Base-by-base conservation (phyloP, 2,329 filamentous ascomycete genomes). In the Erysiphe pulchra region DNA sequence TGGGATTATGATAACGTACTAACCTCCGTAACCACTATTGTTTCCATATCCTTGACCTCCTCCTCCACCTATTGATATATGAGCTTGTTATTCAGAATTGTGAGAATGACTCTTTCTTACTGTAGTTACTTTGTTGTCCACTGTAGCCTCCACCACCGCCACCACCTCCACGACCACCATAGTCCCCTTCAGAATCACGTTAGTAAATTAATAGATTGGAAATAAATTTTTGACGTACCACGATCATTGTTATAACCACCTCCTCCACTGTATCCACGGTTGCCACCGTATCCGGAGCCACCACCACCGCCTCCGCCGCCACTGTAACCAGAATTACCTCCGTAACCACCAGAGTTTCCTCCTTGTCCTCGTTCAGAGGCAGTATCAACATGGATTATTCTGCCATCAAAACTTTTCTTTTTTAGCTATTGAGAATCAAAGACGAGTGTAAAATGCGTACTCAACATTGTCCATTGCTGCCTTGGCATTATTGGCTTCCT, bases 321-420 rank as follows among this genome's bases (percentile, higher is more conserved):
- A 37, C 51, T 16, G 33, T n/a, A 31, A 37, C 38, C 18, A 38
- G 39, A 38, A 46, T 61, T 59, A 55, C 59, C 62, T 49, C 63
- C 62, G n/a, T n/a, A n/a, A 46, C 64, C 62, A 44, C 61, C 60
- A 33, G 69, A 66, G 45, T 71, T 67, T 45, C 67, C 71, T 47
- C 74, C 70, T 42, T 74, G 68, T 42, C 74, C 73, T 53, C 77
- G 78, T 62, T 94, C 86, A 48, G 34, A 46, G n/a, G 53, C 90
- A 63, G 86, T 92, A 66, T 95, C 87, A 52, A 98, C 87, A 55
- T 87, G 85, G 61, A 98, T 94, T 52, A 74, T 76, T 55, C 87
- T 83, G 52, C 87, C 87, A 63, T 95, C 86, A 62, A 95, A 93
- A n/a, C 57, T 86, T 92, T 28, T 28, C 33, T 24, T 18, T 1